Evolutionary conservation across 2,329 filamentous ascomycete genomes (phyloP), one percentile per base, ranked within the genome.

Genomic region (Madurella fahalii): DNA sequence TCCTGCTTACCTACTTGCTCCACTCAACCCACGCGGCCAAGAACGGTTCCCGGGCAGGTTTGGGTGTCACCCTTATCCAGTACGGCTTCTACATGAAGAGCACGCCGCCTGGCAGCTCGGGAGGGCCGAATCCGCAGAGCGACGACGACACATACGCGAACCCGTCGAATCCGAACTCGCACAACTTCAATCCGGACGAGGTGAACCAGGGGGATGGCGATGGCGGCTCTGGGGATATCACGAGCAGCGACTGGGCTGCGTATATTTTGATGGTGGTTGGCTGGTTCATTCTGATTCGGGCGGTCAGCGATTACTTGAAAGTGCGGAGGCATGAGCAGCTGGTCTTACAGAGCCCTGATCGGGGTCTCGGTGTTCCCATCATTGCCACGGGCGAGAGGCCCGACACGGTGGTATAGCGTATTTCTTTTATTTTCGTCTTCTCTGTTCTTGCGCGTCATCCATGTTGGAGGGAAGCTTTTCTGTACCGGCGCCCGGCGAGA

Each of bases 21-120:
- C 94, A 99, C 78, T 97, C 94, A 31, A 96, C 93, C 8, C 94
- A 99, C 71, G 94, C 94, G 4, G 94, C 94, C 65, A 99, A 99
- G 76, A 96, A 99, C 69, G 94, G 94, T 47, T 96, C 92, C 44
- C 88, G 90, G 66, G 92, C 93, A 49, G 94, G 94, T 51, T 85
- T 99, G 48, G 94, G 94, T 58, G 90, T 99, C 63, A 96, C 92
- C 0, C 81, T 99, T 11, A 91, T 99, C 46, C 93, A 97, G 70
- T 97, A 95, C 67, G 94, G 94, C 32, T 97, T 99, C 72, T 91
- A 90, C 64, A 95, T 97, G 89, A 94, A 91, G 68, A 82, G 82
- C 44, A 56, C 31, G 72, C 71, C 52, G 74, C 75, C 31, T 68
- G 72, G 51, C 70, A 73, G 41, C 70, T 71, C 39, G 64, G 74